Evolutionary conservation across 2,329 filamentous ascomycete species (phyloP), one percentile per base, ranked within the genome.

Genomic region (Fusarium begoniae): DNA sequence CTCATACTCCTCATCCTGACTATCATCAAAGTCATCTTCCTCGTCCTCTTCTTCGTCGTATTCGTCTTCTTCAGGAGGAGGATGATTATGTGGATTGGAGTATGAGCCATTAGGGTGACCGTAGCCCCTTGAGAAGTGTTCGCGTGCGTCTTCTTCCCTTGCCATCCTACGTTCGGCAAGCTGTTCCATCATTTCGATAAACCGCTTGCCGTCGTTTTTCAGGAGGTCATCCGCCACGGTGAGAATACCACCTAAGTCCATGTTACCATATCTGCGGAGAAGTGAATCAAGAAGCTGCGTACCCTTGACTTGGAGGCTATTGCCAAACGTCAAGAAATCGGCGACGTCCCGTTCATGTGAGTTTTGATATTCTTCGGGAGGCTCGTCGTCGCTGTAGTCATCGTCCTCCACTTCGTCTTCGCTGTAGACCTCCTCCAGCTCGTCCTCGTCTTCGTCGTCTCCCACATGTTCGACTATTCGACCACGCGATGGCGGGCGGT

Each of bases 111-210:
- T 92, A 69, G 90, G 82, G 79, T 90, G 88, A 75, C 83, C 83
- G 69, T 87, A 89, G 80, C 88, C 87, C 72, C 89, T 88, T 63
- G 91, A 87, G 80, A 91, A 87, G 77, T 89, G 87, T 75, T 90
- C 87, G 72, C 82, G 77, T 44, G 94, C 94, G 81, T 98, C 95
- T 84, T 96, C 95, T 85, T 98, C 96, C 77, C 96, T 92, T 80
- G 95, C 94, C 96, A 99, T 98, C 78, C 96, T 91, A 79, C 96
- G 94, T 85, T 99, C 96, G 43, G 96, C 96, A 78, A 99, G 89
- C 85, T 98, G 96, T 83, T 99, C 96, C 96, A 99, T 99, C 96
- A 99, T 99, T 83, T 99, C 96, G 84, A 99, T 99, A 85, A 99
- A 99, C 81, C 98, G 97, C 84, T 97, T 98, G 79, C 96, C 96